These are phyloP conservation scores for Sarocladiaceae sp. DNA, from an alignment of 2,329 filamentous ascomycete species.

Conservation along the genomic window DNA sequence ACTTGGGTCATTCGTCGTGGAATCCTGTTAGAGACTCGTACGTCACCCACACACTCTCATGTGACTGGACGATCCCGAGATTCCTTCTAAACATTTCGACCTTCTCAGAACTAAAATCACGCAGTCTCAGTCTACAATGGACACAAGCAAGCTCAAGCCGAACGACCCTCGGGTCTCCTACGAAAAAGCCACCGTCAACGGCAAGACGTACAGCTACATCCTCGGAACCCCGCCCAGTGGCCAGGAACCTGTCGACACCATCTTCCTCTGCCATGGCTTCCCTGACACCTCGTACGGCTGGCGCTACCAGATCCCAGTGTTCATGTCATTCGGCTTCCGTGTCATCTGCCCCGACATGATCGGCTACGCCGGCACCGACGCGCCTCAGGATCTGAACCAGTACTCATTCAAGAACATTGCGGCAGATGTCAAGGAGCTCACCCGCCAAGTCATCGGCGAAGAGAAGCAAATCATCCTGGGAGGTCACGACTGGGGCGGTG, in stretches of 20 bases:
- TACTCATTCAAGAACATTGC: slow-evolving; percentile 70
- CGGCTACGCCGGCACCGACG: slow-evolving; percentile 74
- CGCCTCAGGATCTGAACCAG: slow-evolving; percentile 52
- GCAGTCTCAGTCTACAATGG: too few relatives aligned
- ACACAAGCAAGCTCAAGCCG: slow-evolving; percentile 56
- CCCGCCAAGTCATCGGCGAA: slow-evolving; percentile 44
- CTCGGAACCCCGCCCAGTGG: slow-evolving; percentile 41
- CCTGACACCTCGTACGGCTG: slow-evolving; percentile 80
- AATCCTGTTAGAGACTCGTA: too few relatives aligned
- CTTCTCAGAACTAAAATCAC: too few relatives aligned
- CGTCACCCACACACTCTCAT: too few relatives aligned
- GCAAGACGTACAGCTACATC: slow-evolving; percentile 63
- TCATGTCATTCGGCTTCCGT: slow-evolving; percentile 65
- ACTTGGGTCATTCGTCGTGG: too few relatives aligned
- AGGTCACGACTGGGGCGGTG: slow-evolving; percentile 90
- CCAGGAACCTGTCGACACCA: slow-evolving; percentile 35
- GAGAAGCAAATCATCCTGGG: slow-evolving; percentile 65
- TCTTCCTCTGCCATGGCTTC: slow-evolving; percentile 65
- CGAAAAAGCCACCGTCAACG: slow-evolving; percentile 57
- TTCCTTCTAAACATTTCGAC: too few relatives aligned
- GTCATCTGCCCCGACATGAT: slow-evolving; percentile 83
- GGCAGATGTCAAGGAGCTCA: slow-evolving; percentile 69
- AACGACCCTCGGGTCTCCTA: slow-evolving; percentile 62
- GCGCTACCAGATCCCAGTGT: slow-evolving; percentile 79
- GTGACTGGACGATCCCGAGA: too few relatives aligned